These are phyloP conservation scores for Ustilago hordei DNA, from an alignment of 1,284 basidiomycete species.

Conservation along the genomic window DNA sequence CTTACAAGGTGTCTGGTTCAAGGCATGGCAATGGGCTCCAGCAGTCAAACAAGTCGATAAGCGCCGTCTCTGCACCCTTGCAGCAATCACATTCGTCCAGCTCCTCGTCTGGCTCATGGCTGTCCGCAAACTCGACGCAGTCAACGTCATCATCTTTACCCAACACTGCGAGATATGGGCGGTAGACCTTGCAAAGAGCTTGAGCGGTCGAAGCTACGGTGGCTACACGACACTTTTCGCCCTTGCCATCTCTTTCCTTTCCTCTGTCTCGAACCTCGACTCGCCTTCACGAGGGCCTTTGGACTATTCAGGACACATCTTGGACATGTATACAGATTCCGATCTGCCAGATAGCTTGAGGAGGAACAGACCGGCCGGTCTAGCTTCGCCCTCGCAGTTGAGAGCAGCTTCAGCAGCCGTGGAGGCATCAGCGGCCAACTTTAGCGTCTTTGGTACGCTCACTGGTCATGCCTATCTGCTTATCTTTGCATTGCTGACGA, in stretches of 20 bases:
- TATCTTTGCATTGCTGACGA: constrained; percentile 60
- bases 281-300: constrained; percentile 7
- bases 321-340: constrained; percentile 47
- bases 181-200: constrained; percentile 54
- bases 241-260: constrained; percentile 53
- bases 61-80: constrained; percentile 50
- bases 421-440: constrained; percentile 41
- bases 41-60: constrained; percentile 45
- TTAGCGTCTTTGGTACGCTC: constrained; percentile 50
- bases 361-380: constrained; percentile 42
- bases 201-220: constrained; percentile 51
- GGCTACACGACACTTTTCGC: constrained; percentile 58
- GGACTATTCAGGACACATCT: constrained; percentile 20
- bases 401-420: constrained; percentile 33
- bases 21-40: constrained; percentile 63
- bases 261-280: constrained; percentile 37
- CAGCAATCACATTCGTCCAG: constrained; percentile 52
- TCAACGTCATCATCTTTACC: constrained; percentile 65
- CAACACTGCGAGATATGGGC: constrained; percentile 69
- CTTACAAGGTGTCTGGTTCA: constrained; percentile 54
- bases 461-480: constrained; percentile 55
- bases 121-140: constrained; percentile 58
- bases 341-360: constrained; percentile 54
- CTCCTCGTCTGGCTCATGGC: constrained; percentile 65
- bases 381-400: constrained; percentile 46